These are phyloP conservation scores for Diospyros kaki DNA, from an alignment of 148 eudicot genomes.

Conservation along the genomic window DNA sequence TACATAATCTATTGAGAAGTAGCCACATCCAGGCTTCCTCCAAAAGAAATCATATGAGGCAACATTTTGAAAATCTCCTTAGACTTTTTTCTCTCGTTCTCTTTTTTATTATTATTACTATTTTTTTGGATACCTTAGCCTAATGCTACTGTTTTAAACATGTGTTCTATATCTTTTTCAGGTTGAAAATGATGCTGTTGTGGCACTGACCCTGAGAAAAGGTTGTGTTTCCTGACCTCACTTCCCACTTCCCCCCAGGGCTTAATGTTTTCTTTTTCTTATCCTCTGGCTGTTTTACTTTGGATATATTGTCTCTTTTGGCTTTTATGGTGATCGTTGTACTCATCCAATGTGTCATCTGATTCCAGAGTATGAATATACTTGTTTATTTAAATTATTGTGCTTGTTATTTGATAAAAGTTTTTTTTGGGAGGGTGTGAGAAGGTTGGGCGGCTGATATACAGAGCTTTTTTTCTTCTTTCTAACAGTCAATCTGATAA, in stretches of 20 bases:
- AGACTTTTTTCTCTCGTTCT: too few relatives aligned
- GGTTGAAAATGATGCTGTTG: constrained; percentile 99
- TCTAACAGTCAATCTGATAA: too few relatives aligned
- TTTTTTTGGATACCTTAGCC: not conserved
- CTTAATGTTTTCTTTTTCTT: not conserved
- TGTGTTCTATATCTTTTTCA: constrained; percentile 26
- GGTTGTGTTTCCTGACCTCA: constrained; percentile 33
- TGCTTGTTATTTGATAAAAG: not conserved
- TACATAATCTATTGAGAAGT: not conserved
- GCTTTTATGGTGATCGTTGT: not conserved
- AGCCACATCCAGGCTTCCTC: not conserved
- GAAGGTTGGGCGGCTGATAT: not conserved
- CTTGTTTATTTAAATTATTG: not conserved
- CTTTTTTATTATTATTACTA: not conserved
- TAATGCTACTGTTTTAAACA: not conserved
- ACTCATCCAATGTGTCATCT: not conserved
- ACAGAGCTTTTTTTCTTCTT: too few relatives aligned
- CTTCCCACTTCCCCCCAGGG: not conserved
- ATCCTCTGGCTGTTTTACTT: not conserved
- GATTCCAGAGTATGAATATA: not conserved
- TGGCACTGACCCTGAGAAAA: constrained; percentile 89
- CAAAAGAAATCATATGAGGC: not conserved
- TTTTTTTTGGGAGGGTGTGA: not conserved
- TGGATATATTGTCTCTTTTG: not conserved
- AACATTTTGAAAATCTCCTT: too few relatives aligned